Base-by-base conservation (phyloP, 495 filamentous ascomycete genomes). In the Penicillium tannophilum region DNA sequence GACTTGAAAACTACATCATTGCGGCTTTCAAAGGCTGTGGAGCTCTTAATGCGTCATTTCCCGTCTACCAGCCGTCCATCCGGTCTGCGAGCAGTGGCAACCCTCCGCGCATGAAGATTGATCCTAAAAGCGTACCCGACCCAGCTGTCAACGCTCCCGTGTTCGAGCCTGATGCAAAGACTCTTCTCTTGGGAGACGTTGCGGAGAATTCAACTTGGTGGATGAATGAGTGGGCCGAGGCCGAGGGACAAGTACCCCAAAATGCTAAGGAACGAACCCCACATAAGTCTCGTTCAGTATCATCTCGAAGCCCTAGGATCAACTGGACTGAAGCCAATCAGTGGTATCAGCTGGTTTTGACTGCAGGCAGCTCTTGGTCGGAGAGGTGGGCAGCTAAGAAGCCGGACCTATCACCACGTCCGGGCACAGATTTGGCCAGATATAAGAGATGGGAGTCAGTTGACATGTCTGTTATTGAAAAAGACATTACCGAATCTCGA, bases 181-280 rank as follows among this genome's bases (percentile, higher is more conserved):
- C 89, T 0, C 76, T 94, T 12, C 78, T 93, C 12, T 68, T 92
- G n/a, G 91, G 90, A 14, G 85, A 93, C 58, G 75, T 94, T 59
- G 88, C 87, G 0, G 90, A 94, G 69, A 94, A 93, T 67, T 90
- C 90, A 2, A 83, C 83, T 14, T 94, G 90, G 91, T 94, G 90
- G 90, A 89, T 85, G 52, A 87, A 86, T 20, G 78, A 82, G 56
- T 65, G 68, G 57, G 68, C 74, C 11, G 63, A 70, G 46, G 53
- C 58, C 8, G 67, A 68, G 44, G 63, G 66, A 3, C 58, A 63
- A 10, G 61, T 63, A 44, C 66, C 52, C 35, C 62, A 1, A 12
- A 62, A 61, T 54, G 28, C 64, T 1, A 72, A 67, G 58, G 72
- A 74, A 8, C 72, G 65, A 47, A 31, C 43, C 17, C 48, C 63